These are phyloP conservation scores for Prunus fruticosa DNA, from an alignment of 306 rosid genomes.

Conservation along the genomic window DNA sequence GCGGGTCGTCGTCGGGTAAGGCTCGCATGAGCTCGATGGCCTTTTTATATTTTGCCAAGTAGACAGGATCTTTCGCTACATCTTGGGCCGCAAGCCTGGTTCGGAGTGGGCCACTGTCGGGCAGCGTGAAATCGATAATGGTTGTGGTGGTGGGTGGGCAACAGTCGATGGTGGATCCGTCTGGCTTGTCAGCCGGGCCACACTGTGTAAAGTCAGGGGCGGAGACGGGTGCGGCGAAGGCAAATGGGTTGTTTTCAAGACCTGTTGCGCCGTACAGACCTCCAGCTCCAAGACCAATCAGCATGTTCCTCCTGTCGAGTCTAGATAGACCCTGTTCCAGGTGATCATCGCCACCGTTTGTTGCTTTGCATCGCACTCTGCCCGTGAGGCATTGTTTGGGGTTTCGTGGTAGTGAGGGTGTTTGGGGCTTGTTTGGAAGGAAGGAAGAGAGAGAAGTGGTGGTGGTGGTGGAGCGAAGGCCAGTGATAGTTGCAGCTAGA, in stretches of 20 bases:
- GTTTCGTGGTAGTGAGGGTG: not conserved
- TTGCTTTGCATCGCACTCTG: constrained; percentile 6
- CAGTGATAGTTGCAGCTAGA: too few relatives aligned
- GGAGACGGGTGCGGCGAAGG: constrained; percentile 50
- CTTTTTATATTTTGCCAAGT: constrained; percentile 46
- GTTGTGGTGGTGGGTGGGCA: constrained; percentile 55
- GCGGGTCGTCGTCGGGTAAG: constrained; percentile 58
- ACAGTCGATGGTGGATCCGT: constrained; percentile 38
- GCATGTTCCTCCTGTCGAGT: constrained; percentile 23
- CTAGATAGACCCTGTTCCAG: not conserved
- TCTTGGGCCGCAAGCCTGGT: constrained; percentile 58
- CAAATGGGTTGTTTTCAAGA: constrained; percentile 34
- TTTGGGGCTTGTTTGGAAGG: not conserved
- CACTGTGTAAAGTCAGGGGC: constrained; percentile 47
- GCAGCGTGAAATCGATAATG: constrained; percentile 41
- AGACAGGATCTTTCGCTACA: constrained; percentile 22
- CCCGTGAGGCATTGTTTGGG: not conserved
- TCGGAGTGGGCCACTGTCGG: constrained; percentile 16
- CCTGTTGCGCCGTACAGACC: constrained; percentile 48
- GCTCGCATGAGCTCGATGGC: constrained; percentile 55
- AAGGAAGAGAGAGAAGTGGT: not conserved
- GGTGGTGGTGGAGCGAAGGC: not conserved
- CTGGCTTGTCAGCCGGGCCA: constrained; percentile 46
- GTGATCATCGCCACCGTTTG: not conserved
- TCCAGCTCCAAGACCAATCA: constrained; percentile 50